phyloP scores from a whole-genome alignment of 202 grass and related monocot genomes.

The Panicum hallii region DNA sequence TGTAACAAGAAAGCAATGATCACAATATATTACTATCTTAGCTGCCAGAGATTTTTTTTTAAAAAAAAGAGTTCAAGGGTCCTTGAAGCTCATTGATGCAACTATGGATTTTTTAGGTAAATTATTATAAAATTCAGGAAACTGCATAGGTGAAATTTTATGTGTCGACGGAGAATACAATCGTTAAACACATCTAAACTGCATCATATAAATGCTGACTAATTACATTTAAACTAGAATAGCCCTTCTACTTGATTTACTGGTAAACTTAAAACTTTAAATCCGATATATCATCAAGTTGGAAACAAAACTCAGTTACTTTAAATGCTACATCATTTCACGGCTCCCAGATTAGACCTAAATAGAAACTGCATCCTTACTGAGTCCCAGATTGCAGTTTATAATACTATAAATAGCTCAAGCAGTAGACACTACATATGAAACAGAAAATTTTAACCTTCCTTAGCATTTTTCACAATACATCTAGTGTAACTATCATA shows the following conservation, averaged over 20 bases:
- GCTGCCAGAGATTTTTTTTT: background rate
- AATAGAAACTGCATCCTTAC: conserved; percentile 23
- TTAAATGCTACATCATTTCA: conserved; percentile 4
- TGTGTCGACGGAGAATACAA: conserved; percentile 4
- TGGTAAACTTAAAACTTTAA: conserved; percentile 15
- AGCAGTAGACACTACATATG: conserved; percentile 9
- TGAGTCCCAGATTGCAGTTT: conserved; percentile 19
- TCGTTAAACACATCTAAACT: background rate
- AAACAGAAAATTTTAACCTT: conserved; percentile 5
- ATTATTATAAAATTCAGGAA: conserved; percentile 14
- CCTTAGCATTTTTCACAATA: background rate
- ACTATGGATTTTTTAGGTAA: background rate
- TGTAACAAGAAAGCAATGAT: conserved; percentile 4
- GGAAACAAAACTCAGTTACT: conserved; percentile 7
- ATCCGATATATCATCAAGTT: conserved; percentile 3
- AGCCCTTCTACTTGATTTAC: background rate
- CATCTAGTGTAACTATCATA: conserved; percentile 5
- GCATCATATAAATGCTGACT: background rate
- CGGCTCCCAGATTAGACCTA: background rate
- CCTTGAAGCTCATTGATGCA: conserved; percentile 5
- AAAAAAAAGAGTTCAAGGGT: conserved; percentile 1
- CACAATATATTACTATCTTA: background rate
- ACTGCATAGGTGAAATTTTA: background rate
- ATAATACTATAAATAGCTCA: conserved; percentile 9
- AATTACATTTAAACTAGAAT: background rate